phyloP scores from a whole-genome alignment of 2,329 filamentous ascomycete genomes.

The Trichoderma pleuroti region DNA sequence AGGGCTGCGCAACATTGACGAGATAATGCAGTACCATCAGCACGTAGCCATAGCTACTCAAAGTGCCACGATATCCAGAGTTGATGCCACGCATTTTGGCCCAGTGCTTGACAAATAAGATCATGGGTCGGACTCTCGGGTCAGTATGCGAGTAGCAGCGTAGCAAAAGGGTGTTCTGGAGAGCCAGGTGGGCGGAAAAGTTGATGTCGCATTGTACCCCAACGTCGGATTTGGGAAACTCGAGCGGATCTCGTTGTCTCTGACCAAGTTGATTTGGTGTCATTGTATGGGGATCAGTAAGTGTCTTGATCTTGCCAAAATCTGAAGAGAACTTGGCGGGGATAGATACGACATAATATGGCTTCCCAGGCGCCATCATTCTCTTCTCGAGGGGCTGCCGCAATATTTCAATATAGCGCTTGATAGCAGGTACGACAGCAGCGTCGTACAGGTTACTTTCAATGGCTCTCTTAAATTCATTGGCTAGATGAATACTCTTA shows the following conservation, averaged over 20 bases:
- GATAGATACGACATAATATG: conserved; percentile 36
- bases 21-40: conserved; percentile 91
- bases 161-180: conserved; percentile 80
- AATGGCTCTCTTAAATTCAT: conserved; percentile 53
- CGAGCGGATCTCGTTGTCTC: conserved; percentile 58
- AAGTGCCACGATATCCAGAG: conserved; percentile 76
- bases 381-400: conserved; percentile 34
- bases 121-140: conserved; percentile 69
- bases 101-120: conserved; percentile 89
- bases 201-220: conserved; percentile 94
- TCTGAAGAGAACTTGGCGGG: conserved; percentile 32
- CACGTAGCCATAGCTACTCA: conserved; percentile 88
- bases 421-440: conserved; percentile 36
- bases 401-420: conserved; percentile 50
- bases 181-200: conserved; percentile 76
- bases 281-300: conserved; percentile 50
- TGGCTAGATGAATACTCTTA: conserved; percentile 53
- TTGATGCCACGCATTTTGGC: conserved; percentile 83
- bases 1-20: conserved; percentile 74
- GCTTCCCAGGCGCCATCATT: conserved; percentile 14
- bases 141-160: conserved; percentile 81
- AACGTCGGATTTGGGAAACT: conserved; percentile 71
- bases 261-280: conserved; percentile 51
- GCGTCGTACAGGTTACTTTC: conserved; percentile 45
- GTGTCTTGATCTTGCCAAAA: conserved; percentile 41